Evolutionary conservation across 306 rosid genomes (phyloP), one percentile per base, ranked within the genome.

Genomic region (Potentilla sterilis): DNA sequence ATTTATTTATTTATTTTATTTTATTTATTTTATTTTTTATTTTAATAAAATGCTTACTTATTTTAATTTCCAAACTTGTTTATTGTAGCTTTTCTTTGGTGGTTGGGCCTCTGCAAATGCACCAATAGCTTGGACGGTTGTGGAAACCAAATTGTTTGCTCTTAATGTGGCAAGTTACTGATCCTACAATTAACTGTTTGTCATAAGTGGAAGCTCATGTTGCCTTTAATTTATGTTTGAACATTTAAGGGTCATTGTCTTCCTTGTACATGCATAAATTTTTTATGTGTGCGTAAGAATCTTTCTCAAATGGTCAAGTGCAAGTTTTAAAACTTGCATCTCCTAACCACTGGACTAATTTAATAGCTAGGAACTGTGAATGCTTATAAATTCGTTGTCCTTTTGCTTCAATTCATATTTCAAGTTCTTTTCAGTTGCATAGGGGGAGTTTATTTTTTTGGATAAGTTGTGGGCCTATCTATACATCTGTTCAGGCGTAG

Each of bases 91-190:
- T 49, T 83, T 88, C 75, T 83, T 89, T 83, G 91, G 90, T 79
- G 92, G 94, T 75, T 89, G 94, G 91, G 83, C 87, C 78, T 83
- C 90, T 76, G 85, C 83, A 48, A 91, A 83, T 87, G 84, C 82
- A 37, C 88, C 90, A 75, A 88, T 94, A 75, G 91, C 90, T 64
- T 94, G 98, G 98, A 88, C 83, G 82, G 98, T 87, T 79, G 92
- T 94, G 83, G 98, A 94, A 86, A 89, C 96, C 90, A 94, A 94
- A 81, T 88, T 94, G 70, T 94, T 91, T 90, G 89, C 90, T 75
- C 97, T 94, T 68, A 91, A 90, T 85, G 94, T 88, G 84, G 98
- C 89, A 81, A 88, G 98, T 78, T 70, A 70, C 73, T 77, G 63
- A 79, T 76, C 75, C 58, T 49, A 21, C 72, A 41, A 42, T 66